Evolutionary conservation across 1,139 yeast genomes (phyloP).

Genomic region (Hansenula lynferdii): DNA sequence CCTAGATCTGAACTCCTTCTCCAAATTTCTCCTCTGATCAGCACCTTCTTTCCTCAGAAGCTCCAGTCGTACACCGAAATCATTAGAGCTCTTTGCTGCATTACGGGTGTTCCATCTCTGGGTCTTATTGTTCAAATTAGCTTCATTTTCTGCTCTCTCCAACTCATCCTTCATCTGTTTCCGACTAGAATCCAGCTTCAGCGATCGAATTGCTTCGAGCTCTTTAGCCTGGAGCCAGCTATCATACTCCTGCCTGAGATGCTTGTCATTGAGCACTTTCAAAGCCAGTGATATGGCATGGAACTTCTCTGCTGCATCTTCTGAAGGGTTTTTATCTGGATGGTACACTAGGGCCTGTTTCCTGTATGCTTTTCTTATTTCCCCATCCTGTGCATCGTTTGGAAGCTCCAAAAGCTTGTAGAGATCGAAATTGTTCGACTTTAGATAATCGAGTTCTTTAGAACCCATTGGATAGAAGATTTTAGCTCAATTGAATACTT

Average conservation of each 20-base stretch:
- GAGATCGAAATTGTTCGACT: constrained; percentile 15
- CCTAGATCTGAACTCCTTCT: constrained; percentile 5
- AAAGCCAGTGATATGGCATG: constrained; percentile 83
- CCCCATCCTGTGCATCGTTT: constrained; percentile 55
- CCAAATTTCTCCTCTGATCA: constrained; percentile 11
- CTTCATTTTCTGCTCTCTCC: constrained; percentile 15
- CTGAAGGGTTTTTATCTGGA: constrained; percentile 88
- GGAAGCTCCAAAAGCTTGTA: constrained; percentile 77
- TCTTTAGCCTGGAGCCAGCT: constrained; percentile 12
- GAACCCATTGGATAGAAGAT: too few species aligned
- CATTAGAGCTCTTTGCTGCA: constrained; percentile 5
- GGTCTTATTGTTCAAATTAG: background rate
- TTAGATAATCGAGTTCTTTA: constrained; percentile 17
- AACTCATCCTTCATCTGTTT: constrained; percentile 19
- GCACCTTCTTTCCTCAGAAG: constrained; percentile 20
- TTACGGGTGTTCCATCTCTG: constrained; percentile 12
- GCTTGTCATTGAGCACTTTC: constrained; percentile 80
- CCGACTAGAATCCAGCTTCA: constrained; percentile 13
- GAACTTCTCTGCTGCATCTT: constrained; percentile 76
- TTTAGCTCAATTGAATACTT: too few species aligned
- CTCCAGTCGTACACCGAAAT: constrained; percentile 14
- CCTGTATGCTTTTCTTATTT: constrained; percentile 82
- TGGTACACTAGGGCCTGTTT: constrained; percentile 77
- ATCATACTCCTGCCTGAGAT: constrained; percentile 92
- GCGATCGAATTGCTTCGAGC: constrained; percentile 6